These are phyloP conservation scores for Trichosporon ovoides DNA, from an alignment of 1,284 basidiomycete species.

Conservation along the genomic window DNA sequence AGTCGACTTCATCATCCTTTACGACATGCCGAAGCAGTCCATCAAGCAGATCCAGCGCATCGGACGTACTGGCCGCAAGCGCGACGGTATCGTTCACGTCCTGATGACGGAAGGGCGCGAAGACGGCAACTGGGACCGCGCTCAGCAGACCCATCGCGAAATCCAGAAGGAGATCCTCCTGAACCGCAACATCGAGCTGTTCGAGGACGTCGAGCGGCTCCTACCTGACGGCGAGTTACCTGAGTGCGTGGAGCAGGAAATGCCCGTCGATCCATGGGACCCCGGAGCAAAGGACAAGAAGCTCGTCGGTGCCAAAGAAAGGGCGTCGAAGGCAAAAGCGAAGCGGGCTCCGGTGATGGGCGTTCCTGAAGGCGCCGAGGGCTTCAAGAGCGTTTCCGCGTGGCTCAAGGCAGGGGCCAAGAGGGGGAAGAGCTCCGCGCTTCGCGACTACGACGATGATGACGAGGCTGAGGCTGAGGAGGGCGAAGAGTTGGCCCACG, in stretches of 20 bases:
- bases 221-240: slow-evolving; percentile 75
- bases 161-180: slow-evolving; percentile 85
- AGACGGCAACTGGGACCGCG: slow-evolving; percentile 84
- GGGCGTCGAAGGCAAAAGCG: slow-evolving; percentile 17
- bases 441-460: slow-evolving; percentile 13
- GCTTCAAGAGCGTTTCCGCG: slow-evolving; percentile 45
- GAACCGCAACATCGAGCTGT: slow-evolving; percentile 82
- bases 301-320: slow-evolving; percentile 21
- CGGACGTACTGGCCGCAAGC: slow-evolving; percentile 90
- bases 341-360: slow-evolving; percentile 32
- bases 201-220: slow-evolving; percentile 81
- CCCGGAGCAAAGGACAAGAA: slow-evolving; percentile 34
- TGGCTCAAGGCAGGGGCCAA: slow-evolving; percentile 30
- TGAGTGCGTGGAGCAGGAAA: slow-evolving; percentile 68
- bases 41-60: slow-evolving; percentile 95
- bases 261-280: slow-evolving; percentile 53
- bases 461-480: slow-evolving; percentile 19
- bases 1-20: slow-evolving; percentile 94
- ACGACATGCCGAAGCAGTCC: slow-evolving; percentile 92
- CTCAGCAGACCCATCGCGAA: slow-evolving; percentile 78
- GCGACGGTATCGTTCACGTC: slow-evolving; percentile 83
- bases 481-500: slow-evolving; percentile 16
- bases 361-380: slow-evolving; percentile 39
- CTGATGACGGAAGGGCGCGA: slow-evolving; percentile 89
- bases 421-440: slow-evolving; percentile 20